Percentiles rank a stretch among this genome's conserved stretches.
Conservation (phyloP, 1,284 basidiomycete genomes). For the Trametes pubescens region DNA sequence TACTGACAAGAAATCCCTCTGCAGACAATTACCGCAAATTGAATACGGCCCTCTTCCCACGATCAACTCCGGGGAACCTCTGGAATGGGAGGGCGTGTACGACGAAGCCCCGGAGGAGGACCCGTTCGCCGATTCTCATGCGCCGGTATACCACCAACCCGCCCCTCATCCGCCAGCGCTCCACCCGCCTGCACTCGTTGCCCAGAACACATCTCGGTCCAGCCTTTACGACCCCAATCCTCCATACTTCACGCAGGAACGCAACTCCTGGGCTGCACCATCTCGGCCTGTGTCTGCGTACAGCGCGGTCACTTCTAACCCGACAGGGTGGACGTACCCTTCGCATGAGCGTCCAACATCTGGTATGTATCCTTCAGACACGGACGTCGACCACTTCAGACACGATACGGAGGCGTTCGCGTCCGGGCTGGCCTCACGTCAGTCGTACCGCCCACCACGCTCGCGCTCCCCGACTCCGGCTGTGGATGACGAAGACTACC, state of each 20-base stretch:
- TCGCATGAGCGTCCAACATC: conserved; percentile 25
- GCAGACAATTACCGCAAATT: conserved; percentile 8
- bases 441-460: conserved; percentile 56
- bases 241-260: conserved; percentile 27
- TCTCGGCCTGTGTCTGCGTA: conserved; percentile 36
- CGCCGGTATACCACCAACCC: conserved; percentile 28
- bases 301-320: conserved; percentile 29
- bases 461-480: conserved; percentile 79
- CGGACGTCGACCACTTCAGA: conserved; percentile 44
- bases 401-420: conserved; percentile 72
- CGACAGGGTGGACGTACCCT: conserved; percentile 30
- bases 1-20: background rate
- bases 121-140: conserved; percentile 41
- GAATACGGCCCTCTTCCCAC: conserved; percentile 36
- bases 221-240: conserved; percentile 23
- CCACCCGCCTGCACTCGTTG: conserved; percentile 18
- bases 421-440: conserved; percentile 62
- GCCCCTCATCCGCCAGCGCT: conserved; percentile 14
- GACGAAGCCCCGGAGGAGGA: conserved; percentile 32
- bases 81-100: conserved; percentile 39
- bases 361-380: conserved; percentile 31
- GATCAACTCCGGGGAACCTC: conserved; percentile 46
- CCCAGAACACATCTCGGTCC: conserved; percentile 27
- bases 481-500: conserved; percentile 73
- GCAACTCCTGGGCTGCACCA: conserved; percentile 29